These are phyloP conservation scores for Capsicum baccatum DNA, from an alignment of 257 asterid genomes.

Conservation along the genomic window DNA sequence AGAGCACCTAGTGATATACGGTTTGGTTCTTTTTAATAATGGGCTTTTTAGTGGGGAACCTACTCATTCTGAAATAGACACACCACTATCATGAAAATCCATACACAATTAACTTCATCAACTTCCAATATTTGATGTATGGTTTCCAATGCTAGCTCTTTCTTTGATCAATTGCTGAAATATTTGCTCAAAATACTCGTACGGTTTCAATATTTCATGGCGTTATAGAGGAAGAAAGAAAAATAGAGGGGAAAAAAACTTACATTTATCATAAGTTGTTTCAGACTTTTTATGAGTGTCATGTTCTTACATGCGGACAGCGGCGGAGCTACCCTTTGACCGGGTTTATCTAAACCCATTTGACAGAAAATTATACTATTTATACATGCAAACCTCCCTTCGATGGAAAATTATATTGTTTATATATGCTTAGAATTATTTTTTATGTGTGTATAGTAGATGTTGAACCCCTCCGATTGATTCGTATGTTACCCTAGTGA, in stretches of 20 bases:
- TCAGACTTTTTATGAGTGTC: background rate
- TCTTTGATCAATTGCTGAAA: background rate
- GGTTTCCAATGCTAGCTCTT: slow-evolving; percentile 23
- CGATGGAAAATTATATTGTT: too few relatives aligned
- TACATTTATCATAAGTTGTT: background rate
- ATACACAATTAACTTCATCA: background rate
- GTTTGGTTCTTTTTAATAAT: slow-evolving; percentile 11
- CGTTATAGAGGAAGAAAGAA: background rate
- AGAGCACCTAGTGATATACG: background rate
- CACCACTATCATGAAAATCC: slow-evolving; percentile 14
- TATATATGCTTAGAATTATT: too few relatives aligned
- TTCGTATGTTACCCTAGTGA: too few relatives aligned
- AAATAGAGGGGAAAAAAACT: too few relatives aligned
- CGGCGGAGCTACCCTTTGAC: too few relatives aligned
- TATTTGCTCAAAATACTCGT: background rate
- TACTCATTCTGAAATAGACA: slow-evolving; percentile 27
- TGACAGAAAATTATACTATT: too few relatives aligned
- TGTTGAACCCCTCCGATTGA: too few relatives aligned
- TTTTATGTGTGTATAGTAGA: too few relatives aligned
- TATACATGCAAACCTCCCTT: too few relatives aligned
- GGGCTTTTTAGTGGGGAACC: slow-evolving; percentile 32
- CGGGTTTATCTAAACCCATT: too few relatives aligned
- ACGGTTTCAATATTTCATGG: background rate
- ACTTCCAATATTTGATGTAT: background rate
- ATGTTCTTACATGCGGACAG: background rate